Evolutionary conservation across 2,329 filamentous ascomycete species (phyloP), one percentile per base, ranked within the genome.

Genomic region (Xylaria arbuscula): DNA sequence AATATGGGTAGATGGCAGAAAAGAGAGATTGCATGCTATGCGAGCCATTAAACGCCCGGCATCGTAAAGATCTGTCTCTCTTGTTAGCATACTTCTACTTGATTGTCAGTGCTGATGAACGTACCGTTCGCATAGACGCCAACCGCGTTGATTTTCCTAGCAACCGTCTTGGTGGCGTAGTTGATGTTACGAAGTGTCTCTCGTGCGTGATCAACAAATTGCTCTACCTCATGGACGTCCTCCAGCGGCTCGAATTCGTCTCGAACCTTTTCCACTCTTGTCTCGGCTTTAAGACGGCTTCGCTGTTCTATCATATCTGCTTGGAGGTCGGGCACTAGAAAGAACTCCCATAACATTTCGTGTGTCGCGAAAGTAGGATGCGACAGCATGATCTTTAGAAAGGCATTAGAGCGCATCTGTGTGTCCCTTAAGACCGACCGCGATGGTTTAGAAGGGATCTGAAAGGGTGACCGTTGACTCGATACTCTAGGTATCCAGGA

Each of bases 321-420:
- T 77, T 97, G 93, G 58, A 99, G 89, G 73, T 99, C 96, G 1
- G 96, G 96, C 13, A 99, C 94, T 0, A 99, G 86, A 80, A 99
- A 97, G 81, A 99, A 99, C 76, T 99, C 96, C 97, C 96, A 99
- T 1, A 99, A 86, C 87, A 98, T 93, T 82, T 99, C 96, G 77
- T 99, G 97, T 0, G 93, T 97, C 0, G 93, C 88, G 77, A 99
- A 98, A 0, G 96, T 98, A 3, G 95, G 92, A 76, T 99, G 96
- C 9, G 88, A 86, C 32, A 99, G 86, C 71, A 99, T 86, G 19
- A 94, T 93, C 72, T 93, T 93, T 73, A 99, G 83, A 75, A 98
- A 98, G 73, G 89, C 91, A 80, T 99, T 93, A 22, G 97, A 89
- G 17, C 92, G 89, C 53, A 93, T 83, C 78, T 99, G 97, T 60